Conservation (phyloP, 768 basidiomycete species). For the Mrakia frigida region DNA sequence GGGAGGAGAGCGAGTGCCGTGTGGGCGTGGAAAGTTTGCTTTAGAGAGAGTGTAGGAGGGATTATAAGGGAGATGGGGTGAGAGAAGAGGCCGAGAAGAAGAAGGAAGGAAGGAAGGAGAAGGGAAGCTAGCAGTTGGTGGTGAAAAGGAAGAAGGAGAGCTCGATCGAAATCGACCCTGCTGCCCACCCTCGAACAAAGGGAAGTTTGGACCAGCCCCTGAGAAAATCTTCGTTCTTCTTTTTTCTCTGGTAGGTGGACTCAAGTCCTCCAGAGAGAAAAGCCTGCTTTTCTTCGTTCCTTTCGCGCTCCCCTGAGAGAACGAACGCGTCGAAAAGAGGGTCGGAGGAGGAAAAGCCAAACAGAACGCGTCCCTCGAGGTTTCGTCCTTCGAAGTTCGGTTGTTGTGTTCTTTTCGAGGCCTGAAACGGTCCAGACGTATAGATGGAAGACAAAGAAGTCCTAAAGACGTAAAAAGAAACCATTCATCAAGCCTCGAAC, state of each 20-base stretch:
- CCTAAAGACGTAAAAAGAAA: no score
- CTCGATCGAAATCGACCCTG: not conserved
- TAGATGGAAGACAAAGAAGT: no score
- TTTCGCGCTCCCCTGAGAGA: no score
- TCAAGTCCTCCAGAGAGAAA: no score
- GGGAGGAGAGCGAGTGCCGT: not conserved
- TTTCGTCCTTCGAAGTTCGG: not conserved
- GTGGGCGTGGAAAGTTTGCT: constrained; percentile 44
- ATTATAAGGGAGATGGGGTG: not conserved
- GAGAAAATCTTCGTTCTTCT: no score
- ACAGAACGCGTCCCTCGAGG: not conserved
- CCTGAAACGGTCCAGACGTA: no score
- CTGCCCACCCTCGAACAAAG: not conserved
- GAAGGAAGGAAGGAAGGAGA: not conserved
- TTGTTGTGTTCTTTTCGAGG: not conserved
- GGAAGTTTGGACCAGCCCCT: not conserved
- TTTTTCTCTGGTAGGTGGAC: no score
- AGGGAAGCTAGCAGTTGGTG: not conserved
- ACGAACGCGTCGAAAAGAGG: not conserved
- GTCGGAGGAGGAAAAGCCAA: not conserved
- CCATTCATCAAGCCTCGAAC: no score
- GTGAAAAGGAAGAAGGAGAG: no score
- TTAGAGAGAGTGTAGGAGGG: constrained; percentile 48
- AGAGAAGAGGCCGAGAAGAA: constrained; percentile 37
- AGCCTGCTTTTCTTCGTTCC: no score